phyloP scores from a whole-genome alignment of 305 asterid genomes.

The Lippia alba region DNA sequence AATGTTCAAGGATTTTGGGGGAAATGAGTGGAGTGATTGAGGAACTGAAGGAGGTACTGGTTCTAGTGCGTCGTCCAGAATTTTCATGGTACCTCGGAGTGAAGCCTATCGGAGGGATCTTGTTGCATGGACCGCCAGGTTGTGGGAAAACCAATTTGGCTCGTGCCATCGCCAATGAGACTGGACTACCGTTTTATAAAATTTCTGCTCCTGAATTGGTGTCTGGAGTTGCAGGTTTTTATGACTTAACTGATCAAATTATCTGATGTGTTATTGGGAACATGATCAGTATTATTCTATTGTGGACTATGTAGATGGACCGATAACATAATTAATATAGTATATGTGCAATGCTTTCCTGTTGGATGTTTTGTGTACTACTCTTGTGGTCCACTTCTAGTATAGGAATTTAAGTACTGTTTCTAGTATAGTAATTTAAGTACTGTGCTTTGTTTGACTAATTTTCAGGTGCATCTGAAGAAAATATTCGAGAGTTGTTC shows the following conservation, averaged over 20 bases:
- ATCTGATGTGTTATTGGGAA: neutral
- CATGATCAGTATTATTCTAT: neutral
- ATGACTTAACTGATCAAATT: neutral
- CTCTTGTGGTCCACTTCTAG: slow-evolving; percentile 9
- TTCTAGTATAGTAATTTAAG: no score
- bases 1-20: slow-evolving; percentile 85
- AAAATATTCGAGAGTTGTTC: slow-evolving; percentile 82
- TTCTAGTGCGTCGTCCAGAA: slow-evolving; percentile 72
- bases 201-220: slow-evolving; percentile 91
- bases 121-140: slow-evolving; percentile 94
- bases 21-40: slow-evolving; percentile 66
- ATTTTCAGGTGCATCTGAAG: slow-evolving; percentile 89
- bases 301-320: slow-evolving; percentile 1
- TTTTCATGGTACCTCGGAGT: slow-evolving; percentile 64
- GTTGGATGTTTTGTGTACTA: neutral
- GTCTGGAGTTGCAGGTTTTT: slow-evolving; percentile 87
- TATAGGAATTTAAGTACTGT: neutral
- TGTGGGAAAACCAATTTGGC: slow-evolving; percentile 95
- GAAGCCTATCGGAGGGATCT: slow-evolving; percentile 74
- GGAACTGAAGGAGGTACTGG: slow-evolving; percentile 70
- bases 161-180: slow-evolving; percentile 93
- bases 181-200: slow-evolving; percentile 76
- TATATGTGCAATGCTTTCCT: neutral
- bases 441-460: slow-evolving; percentile 30
- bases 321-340: neutral